phyloP scores from a whole-genome alignment of 179 eudicot species.

The Vitellaria paradoxa region DNA sequence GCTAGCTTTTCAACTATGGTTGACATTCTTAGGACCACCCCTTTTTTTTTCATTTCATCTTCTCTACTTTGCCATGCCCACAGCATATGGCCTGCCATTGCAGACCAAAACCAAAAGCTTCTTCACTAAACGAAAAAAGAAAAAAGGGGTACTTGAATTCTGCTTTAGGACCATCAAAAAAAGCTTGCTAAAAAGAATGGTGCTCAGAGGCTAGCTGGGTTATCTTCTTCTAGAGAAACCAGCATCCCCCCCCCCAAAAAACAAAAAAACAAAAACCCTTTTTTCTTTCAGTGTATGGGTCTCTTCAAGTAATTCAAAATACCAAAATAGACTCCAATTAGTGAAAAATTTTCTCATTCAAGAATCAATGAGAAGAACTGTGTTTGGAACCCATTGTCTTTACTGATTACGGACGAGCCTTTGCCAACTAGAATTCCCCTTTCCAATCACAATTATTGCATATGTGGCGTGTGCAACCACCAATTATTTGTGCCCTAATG shows the following conservation, averaged over 20 bases:
- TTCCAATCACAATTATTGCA: too few relatives aligned
- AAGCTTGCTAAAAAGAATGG: neutral
- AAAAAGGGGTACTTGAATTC: neutral
- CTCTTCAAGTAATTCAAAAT: neutral
- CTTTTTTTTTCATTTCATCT: neutral
- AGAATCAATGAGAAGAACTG: neutral
- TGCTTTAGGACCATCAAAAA: neutral
- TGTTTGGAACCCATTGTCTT: neutral
- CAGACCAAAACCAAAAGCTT: neutral
- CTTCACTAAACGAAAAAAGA: neutral
- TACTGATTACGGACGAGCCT: neutral
- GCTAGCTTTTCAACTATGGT: neutral
- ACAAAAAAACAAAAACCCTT: too few relatives aligned
- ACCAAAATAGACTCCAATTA: neutral
- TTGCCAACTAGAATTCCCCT: neutral
- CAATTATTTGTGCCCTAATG: too few relatives aligned
- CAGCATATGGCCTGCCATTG: neutral
- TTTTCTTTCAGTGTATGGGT: neutral
- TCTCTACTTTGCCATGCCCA: neutral
- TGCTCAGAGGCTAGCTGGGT: too few relatives aligned
- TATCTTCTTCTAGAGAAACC: neutral
- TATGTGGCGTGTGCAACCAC: too few relatives aligned
- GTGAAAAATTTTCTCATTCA: neutral
- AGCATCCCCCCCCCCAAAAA: too few relatives aligned
- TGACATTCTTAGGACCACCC: slow-evolving; percentile 4